Conservation (phyloP, 257 asterid genomes). For the Eustoma russellianum region DNA sequence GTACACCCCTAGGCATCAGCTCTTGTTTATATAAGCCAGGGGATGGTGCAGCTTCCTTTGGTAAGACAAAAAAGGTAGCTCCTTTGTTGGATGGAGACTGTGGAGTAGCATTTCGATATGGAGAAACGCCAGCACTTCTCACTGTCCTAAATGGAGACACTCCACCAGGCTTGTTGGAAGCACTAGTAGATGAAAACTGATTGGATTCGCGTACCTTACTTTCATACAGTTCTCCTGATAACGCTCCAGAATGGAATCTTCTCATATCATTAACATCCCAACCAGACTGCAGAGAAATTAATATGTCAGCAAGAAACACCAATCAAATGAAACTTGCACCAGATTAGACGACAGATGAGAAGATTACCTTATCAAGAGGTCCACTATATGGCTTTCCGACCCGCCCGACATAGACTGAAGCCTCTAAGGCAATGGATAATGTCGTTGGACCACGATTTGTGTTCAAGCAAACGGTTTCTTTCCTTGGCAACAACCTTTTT, state of each 20-base stretch:
- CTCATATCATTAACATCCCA: constrained; percentile 42
- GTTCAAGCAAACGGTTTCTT: constrained; percentile 42
- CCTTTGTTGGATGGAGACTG: constrained; percentile 73
- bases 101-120: constrained; percentile 68
- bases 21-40: constrained; percentile 31
- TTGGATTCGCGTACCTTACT: constrained; percentile 30
- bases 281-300: constrained; percentile 36
- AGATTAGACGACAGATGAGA: background rate
- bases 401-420: too few relatives aligned
- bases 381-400: constrained; percentile 77
- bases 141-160: constrained; percentile 50
- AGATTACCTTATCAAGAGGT: constrained; percentile 70
- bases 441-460: constrained; percentile 18
- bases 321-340: background rate
- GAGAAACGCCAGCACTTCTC: constrained; percentile 72
- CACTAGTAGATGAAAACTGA: constrained; percentile 24
- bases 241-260: constrained; percentile 67
- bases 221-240: constrained; percentile 47
- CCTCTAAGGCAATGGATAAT: too few relatives aligned
- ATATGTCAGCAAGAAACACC: constrained; percentile 2
- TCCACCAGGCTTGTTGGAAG: constrained; percentile 33
- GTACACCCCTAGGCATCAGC: too few relatives aligned
- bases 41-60: constrained; percentile 44
- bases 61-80: constrained; percentile 66
- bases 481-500: constrained; percentile 45